These are phyloP conservation scores for Arthrocladium fulminans DNA, from an alignment of 2,329 filamentous ascomycete species.

Conservation along the genomic window DNA sequence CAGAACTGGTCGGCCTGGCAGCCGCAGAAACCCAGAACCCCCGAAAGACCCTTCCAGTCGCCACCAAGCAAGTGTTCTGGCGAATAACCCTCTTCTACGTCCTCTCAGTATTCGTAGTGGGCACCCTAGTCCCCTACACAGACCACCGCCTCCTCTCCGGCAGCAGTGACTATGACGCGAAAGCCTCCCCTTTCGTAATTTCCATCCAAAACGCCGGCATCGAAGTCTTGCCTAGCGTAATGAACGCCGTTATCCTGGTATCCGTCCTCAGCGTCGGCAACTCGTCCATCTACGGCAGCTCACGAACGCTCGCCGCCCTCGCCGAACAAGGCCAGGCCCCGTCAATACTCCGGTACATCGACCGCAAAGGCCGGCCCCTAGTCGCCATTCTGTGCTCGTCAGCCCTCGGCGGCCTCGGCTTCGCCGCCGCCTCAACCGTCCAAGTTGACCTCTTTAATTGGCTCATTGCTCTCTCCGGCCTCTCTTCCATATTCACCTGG, in stretches of 20 bases:
- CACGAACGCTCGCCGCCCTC: conserved; percentile 49
- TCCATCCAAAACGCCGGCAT: conserved; percentile 55
- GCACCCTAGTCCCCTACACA: conserved; percentile 36
- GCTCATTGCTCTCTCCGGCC: conserved; percentile 55
- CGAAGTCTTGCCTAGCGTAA: conserved; percentile 51
- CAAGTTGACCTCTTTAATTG: conserved; percentile 52
- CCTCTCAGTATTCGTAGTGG: conserved; percentile 37
- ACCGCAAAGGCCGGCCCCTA: conserved; percentile 38
- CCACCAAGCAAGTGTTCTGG: conserved; percentile 43
- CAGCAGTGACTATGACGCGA: conserved; percentile 31
- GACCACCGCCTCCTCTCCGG: conserved; percentile 34
- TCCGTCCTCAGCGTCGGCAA: conserved; percentile 53
- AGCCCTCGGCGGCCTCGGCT: conserved; percentile 34
- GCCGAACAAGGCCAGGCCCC: conserved; percentile 39
- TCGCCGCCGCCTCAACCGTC: conserved; percentile 32
- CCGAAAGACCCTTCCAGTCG: conserved; percentile 40
- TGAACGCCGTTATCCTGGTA: conserved; percentile 59
- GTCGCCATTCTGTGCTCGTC: conserved; percentile 34
- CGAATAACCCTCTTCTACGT: conserved; percentile 44
- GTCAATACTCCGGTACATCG: conserved; percentile 37
- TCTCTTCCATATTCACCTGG: conserved; percentile 58
- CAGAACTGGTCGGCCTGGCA: conserved; percentile 46
- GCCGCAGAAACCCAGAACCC: conserved; percentile 47
- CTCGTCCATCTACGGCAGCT: conserved; percentile 49
- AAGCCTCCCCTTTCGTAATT: conserved; percentile 58